Evolutionary conservation across 805 yeast species (phyloP).

Genomic region (Teunomyces gatunensis): DNA sequence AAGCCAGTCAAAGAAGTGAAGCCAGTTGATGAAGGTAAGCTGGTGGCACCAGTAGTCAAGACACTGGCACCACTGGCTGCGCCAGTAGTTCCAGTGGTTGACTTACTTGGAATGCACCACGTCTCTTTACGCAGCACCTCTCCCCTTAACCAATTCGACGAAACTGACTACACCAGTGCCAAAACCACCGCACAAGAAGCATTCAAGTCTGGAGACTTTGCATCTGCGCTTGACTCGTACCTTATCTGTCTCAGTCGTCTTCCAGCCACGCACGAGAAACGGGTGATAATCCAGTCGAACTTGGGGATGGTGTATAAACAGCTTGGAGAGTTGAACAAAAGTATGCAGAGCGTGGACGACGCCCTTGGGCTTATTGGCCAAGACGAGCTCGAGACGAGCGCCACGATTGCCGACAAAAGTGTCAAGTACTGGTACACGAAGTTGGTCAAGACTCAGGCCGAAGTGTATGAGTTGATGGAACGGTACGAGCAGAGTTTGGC

Average conservation of each 20-base stretch:
- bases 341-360: conserved; percentile 29
- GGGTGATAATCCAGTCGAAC: conserved; percentile 72
- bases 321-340: conserved; percentile 13
- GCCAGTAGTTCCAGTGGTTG: conserved; percentile 6
- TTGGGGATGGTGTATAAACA: conserved; percentile 43
- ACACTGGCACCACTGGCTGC: not conserved
- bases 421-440: conserved; percentile 74
- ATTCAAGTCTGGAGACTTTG: conserved; percentile 81
- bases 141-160: conserved; percentile 37
- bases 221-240: conserved; percentile 60
- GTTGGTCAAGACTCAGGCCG: conserved; percentile 69
- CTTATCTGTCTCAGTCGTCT: conserved; percentile 47
- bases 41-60: no score
- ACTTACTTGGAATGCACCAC: conserved; percentile 25
- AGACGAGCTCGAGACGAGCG: conserved; percentile 22
- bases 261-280: conserved; percentile 62
- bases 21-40: no score
- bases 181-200: conserved; percentile 58
- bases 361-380: conserved; percentile 42
- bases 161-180: conserved; percentile 44
- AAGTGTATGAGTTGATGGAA: conserved; percentile 79
- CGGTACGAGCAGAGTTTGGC: conserved; percentile 60
- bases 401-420: conserved; percentile 46
- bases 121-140: conserved; percentile 10
- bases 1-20: no score